Percentiles rank a stretch among this genome's conserved stretches.
Conservation (phyloP, 805 yeast genomes). For the Kazachstania africana region DNA sequence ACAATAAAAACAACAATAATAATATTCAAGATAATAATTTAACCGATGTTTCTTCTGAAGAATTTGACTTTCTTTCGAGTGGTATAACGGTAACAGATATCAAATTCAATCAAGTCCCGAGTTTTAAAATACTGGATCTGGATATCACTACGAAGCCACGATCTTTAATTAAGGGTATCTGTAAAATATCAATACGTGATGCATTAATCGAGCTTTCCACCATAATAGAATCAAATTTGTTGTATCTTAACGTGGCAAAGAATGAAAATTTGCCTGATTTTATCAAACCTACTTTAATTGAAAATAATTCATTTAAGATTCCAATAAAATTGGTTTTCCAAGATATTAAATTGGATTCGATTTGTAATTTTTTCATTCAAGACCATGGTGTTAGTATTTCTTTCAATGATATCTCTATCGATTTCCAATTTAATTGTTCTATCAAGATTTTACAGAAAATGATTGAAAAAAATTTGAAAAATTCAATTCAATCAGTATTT, state of each 20-base stretch:
- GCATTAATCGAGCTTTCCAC: slow-evolving; percentile 25
- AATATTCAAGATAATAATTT: background rate
- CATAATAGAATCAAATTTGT: slow-evolving; percentile 25
- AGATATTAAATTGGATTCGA: slow-evolving; percentile 24
- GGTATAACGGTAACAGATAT: slow-evolving; percentile 24
- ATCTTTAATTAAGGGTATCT: slow-evolving; percentile 25
- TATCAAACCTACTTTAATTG: slow-evolving; percentile 23
- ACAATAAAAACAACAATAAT: background rate
- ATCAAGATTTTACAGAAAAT: slow-evolving; percentile 25
- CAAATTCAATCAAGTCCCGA: slow-evolving; percentile 21
- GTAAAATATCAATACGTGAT: slow-evolving; percentile 23
- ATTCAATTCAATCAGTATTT: slow-evolving; percentile 24
- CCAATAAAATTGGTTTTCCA: slow-evolving; percentile 27
- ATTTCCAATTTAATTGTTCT: slow-evolving; percentile 27
- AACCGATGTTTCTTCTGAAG: background rate
- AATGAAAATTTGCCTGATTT: slow-evolving; percentile 20
- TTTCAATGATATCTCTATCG: slow-evolving; percentile 27
- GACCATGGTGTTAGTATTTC: slow-evolving; percentile 25
- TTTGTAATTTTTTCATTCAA: slow-evolving; percentile 24
- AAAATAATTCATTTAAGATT: slow-evolving; percentile 24
- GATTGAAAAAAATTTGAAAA: slow-evolving; percentile 24
- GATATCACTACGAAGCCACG: slow-evolving; percentile 24
- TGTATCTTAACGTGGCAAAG: slow-evolving; percentile 19
- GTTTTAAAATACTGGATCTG: slow-evolving; percentile 24
- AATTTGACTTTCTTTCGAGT: slow-evolving; percentile 13